phyloP scores from a whole-genome alignment of 2,329 filamentous ascomycete genomes.

The Phaeophleospora eucalypticola region DNA sequence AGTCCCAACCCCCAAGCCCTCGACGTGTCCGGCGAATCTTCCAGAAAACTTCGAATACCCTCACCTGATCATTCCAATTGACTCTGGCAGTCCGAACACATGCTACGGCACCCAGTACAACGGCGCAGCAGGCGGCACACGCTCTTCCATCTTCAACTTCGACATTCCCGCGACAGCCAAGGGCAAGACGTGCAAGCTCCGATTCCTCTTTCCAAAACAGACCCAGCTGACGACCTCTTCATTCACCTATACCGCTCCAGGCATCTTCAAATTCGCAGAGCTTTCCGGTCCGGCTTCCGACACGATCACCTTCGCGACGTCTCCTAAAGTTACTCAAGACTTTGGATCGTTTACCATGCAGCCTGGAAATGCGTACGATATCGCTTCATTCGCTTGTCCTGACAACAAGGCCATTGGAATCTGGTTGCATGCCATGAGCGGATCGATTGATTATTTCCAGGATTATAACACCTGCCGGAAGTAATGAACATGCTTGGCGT shows the following conservation, averaged over 20 bases:
- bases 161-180: slow-evolving; percentile 54
- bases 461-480: slow-evolving; percentile 22
- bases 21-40: slow-evolving; percentile 12
- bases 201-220: slow-evolving; percentile 61
- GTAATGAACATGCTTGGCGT: background rate
- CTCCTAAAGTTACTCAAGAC: slow-evolving; percentile 11
- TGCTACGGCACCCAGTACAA: slow-evolving; percentile 54
- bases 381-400: slow-evolving; percentile 17
- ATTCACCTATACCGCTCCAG: slow-evolving; percentile 43
- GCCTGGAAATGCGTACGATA: slow-evolving; percentile 16
- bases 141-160: slow-evolving; percentile 65
- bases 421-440: slow-evolving; percentile 12
- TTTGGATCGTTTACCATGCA: slow-evolving; percentile 10
- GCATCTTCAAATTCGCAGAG: slow-evolving; percentile 25
- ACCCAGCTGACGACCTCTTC: slow-evolving; percentile 57
- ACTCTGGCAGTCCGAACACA: slow-evolving; percentile 50
- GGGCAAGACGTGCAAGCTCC: slow-evolving; percentile 58
- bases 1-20: slow-evolving; percentile 7
- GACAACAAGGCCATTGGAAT: slow-evolving; percentile 15
- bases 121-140: slow-evolving; percentile 51
- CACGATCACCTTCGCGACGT: slow-evolving; percentile 51
- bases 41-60: slow-evolving; percentile 6
- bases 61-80: slow-evolving; percentile 60
- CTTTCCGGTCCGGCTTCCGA: slow-evolving; percentile 46
- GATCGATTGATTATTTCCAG: slow-evolving; percentile 16